phyloP scores from a whole-genome alignment of 768 basidiomycete genomes.

The Dentipellis fragilis region DNA sequence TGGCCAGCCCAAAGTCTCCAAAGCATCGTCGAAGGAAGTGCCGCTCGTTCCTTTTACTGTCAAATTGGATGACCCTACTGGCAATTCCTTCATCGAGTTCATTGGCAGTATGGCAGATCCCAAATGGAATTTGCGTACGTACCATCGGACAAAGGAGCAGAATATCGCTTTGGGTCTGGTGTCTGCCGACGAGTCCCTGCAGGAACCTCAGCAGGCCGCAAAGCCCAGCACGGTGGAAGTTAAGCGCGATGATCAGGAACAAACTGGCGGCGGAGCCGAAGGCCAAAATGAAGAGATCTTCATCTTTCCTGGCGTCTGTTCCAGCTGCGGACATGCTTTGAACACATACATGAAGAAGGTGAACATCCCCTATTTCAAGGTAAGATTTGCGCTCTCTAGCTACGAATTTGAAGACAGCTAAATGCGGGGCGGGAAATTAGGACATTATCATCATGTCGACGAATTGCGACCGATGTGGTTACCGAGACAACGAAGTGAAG shows the following conservation, averaged over 20 bases:
- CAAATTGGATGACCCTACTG: constrained; percentile 84
- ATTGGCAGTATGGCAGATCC: constrained; percentile 79
- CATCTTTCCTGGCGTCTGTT: constrained; percentile 80
- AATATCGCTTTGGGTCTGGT: constrained; percentile 72
- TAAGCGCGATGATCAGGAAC: no score
- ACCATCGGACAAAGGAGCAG: constrained; percentile 70
- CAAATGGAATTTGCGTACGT: constrained; percentile 84
- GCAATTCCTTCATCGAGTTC: constrained; percentile 96
- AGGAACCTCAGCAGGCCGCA: no score
- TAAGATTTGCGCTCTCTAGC: constrained; percentile 1
- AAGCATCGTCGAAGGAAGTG: constrained; percentile 30
- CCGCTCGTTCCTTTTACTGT: constrained; percentile 72
- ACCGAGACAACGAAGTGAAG: constrained; percentile 97
- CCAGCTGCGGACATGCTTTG: constrained; percentile 74
- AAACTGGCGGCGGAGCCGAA: constrained; percentile 17
- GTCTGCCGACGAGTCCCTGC: constrained; percentile 29
- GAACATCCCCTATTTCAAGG: constrained; percentile 96
- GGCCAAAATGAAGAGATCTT: constrained; percentile 77
- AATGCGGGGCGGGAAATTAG: constrained; percentile 27
- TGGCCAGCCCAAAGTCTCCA: constrained; percentile 18
- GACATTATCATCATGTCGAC: constrained; percentile 98
- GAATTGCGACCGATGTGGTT: constrained; percentile 91
- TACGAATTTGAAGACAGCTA: neutral
- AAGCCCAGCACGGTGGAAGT: no score
- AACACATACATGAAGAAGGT: constrained; percentile 95